Conservation (phyloP, 331 rosid species). For the Acacia concinna region DNA sequence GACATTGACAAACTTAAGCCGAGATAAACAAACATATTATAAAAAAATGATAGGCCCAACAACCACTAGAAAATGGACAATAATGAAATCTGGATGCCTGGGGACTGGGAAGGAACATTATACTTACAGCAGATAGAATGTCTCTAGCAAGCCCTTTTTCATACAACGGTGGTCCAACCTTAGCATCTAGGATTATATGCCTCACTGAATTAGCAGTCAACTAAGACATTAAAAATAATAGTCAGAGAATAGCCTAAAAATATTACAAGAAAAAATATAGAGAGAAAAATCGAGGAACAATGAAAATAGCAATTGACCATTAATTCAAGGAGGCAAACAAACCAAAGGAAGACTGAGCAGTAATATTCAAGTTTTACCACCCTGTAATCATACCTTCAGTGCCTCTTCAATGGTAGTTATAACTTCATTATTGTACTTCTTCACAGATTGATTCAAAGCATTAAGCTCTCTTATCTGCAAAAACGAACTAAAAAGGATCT, state of each 20-base stretch:
- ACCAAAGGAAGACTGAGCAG: not conserved
- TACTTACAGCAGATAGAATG: slow-evolving; percentile 75
- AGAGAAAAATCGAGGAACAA: not conserved
- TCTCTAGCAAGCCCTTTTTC: slow-evolving; percentile 84
- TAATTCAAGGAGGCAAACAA: slow-evolving; percentile 24
- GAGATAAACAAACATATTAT: not conserved
- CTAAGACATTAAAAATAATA: slow-evolving; percentile 41
- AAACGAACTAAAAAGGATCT: slow-evolving; percentile 38
- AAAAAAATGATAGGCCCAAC: slow-evolving; percentile 1
- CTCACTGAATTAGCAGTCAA: slow-evolving; percentile 60
- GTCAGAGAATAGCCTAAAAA: slow-evolving; percentile 23
- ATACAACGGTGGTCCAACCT: slow-evolving; percentile 82
- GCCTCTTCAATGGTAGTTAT: slow-evolving; percentile 79
- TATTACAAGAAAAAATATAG: not conserved
- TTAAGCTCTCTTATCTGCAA: slow-evolving; percentile 71
- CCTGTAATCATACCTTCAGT: slow-evolving; percentile 48
- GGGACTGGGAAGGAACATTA: slow-evolving; percentile 14
- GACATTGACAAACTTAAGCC: not conserved
- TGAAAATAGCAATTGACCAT: slow-evolving; percentile 2
- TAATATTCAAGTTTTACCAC: slow-evolving; percentile 5
- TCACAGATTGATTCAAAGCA: slow-evolving; percentile 35
- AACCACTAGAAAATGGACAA: not conserved
- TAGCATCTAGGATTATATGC: slow-evolving; percentile 78
- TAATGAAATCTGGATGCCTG: not conserved
- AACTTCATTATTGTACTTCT: slow-evolving; percentile 48